A percentile compares a stretch with the other conserved stretches of the same genome.
Conservation (phyloP, 2,329 filamentous ascomycete genomes). For the Ramichloridium luteum region DNA sequence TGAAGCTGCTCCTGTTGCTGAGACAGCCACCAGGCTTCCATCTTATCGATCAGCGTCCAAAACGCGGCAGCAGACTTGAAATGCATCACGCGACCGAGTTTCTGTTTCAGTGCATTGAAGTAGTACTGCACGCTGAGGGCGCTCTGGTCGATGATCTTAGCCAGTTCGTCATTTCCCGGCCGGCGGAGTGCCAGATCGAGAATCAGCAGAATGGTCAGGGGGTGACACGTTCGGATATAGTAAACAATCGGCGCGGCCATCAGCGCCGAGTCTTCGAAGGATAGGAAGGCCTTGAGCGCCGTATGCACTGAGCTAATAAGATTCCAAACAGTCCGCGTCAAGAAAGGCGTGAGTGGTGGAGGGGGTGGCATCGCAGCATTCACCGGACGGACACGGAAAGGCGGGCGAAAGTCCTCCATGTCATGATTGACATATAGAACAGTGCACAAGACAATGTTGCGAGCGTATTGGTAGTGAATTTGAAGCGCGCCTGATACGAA, state of each 20-base stretch:
- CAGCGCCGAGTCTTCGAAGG: constrained; percentile 1
- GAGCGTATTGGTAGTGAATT: constrained; percentile 6
- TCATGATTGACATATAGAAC: constrained; percentile 7
- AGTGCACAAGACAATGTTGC: constrained; percentile 3
- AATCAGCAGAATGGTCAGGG: constrained; percentile 5
- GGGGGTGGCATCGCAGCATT: constrained; percentile 2
- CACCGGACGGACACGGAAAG: constrained; percentile 4
- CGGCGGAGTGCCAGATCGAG: constrained; percentile 4
- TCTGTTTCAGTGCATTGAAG: constrained; percentile 3
- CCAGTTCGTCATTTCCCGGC: constrained; percentile 3
- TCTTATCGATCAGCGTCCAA: constrained; percentile 2
- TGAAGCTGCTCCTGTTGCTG: too few relatives aligned
- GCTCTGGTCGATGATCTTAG: constrained; percentile 5
- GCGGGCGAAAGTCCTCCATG: constrained; percentile 5
- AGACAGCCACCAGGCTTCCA: constrained; percentile 4
- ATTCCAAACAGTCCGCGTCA: constrained; percentile 3
- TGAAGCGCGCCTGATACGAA: constrained; percentile 2
- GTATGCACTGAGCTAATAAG: constrained; percentile 3
- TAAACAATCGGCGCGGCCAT: constrained; percentile 6
- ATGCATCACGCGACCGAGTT: constrained; percentile 1
- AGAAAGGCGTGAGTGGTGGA: constrained; percentile 4
- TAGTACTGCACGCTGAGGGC: constrained; percentile 3
- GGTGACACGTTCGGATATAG: constrained; percentile 5
- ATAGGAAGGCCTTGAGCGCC: constrained; percentile 5
- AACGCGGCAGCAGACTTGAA: constrained; percentile 3